Base-by-base conservation (phyloP, 2,329 filamentous ascomycete genomes). In the Ceratocystis colombiana region DNA sequence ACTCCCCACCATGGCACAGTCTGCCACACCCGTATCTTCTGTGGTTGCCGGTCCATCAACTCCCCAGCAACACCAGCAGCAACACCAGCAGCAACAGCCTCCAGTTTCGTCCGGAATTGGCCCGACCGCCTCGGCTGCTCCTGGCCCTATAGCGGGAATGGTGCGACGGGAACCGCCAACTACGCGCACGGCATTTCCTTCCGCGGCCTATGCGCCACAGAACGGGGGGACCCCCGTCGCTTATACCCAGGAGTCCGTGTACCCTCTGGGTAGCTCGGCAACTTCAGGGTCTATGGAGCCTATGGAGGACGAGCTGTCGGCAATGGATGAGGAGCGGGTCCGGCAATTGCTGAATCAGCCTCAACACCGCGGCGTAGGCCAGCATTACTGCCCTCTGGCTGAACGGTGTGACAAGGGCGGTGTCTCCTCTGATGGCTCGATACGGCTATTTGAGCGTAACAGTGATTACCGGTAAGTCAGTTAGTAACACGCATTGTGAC, bases 341-440 rank as follows among this genome's bases (percentile, higher is more conserved):
- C 62, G 66, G 5, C 66, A 67, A 22, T 30, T 67, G n/a, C 48
- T 67, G 28, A 67, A 62, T n/a, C 66, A 67, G 50, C 66, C 66
- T 5, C 66, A 67, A 44, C 66, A 67, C 17, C 66, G 66, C 28
- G 66, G 66, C 57, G 66, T 67, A 7, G 66, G 66, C 17, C 66
- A 67, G 41, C 66, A 67, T 50, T 64, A 64, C 41, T 67, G 66
- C 41, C 66, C 66, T 22, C 53, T 67, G 8, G 48, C 30, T 20
- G 66, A 67, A 5, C 61, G 66, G n/a, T 67, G 66, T 62, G 66
- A 67, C 12, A 67, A 67, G 53, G 66, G 66, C 1, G 66, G 66
- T 37, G 48, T 67, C n/a, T 37, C 55, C 7, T 7, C 66, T 8
- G 61, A 67, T 61, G 66, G 65, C 12, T 48, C 37, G 12, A 57